Base-by-base conservation (phyloP, 257 asterid genomes). In the Jacaranda copaia region DNA sequence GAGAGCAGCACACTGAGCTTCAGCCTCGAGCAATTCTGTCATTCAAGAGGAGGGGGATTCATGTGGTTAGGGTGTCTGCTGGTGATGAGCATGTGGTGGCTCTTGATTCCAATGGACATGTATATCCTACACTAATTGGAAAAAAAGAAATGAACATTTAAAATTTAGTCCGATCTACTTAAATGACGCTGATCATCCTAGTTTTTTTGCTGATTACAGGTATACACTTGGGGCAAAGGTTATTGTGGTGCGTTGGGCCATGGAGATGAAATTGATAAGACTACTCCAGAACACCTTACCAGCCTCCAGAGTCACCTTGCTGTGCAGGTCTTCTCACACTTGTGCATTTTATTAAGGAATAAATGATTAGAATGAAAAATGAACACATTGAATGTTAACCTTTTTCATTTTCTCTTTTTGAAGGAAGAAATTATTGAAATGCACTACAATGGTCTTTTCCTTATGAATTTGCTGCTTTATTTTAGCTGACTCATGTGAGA, bases 171-270 rank as follows among this genome's bases (percentile, higher is more conserved):
- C 25, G n/a, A 36, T 9, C 19, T 55, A 73, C 61, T 38, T 3
- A n/a, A 13, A 53, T 35, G n/a, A 9, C 16, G 36, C 5, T 38
- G 36, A 56, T 66, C n/a, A n/a, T 61, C 49, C 19, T 77, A 16
- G 19, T 14, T 32, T 46, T 14, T 59, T 35, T 76, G 72, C 38
- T 68, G 59, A 61, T 55, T 72, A 6, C 79, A 92, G 97, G 97
- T 92, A 35, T 81, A 91, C 84, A 89, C 97, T 16, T 92, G 97
- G 98, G 98, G 98, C 77, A 92, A 92, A 83, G 98, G 98, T 73
- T 92, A 92, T 81, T 89, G 97, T 80, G 98, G 98, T 62, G 98
- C 98, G 39, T 72, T 91, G 70, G 98, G 98, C 66, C 92, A 88
- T 80, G 97, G 94, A 25, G 96, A 92, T 77, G 98, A 92, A 84